Evolutionary conservation across 2,329 filamentous ascomycete species (phyloP).

Genomic region (Calonectria naviculata): DNA sequence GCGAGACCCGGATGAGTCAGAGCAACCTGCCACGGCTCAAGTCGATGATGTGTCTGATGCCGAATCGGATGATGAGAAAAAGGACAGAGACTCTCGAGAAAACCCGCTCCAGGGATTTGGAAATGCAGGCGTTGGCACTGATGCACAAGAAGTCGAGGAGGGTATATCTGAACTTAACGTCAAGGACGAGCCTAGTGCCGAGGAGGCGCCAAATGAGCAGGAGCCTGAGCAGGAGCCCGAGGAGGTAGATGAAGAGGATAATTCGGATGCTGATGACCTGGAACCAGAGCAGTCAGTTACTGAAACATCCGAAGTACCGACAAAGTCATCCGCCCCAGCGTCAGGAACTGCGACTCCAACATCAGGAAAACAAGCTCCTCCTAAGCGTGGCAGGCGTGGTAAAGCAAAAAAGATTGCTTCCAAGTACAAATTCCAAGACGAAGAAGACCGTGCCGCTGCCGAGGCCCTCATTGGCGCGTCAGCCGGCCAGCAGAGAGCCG

Average conservation of each 20-base stretch:
- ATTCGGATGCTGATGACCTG: constrained; percentile 35
- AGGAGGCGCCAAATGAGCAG: constrained; percentile 31
- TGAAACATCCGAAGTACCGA: constrained; percentile 32
- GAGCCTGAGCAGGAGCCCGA: constrained; percentile 44
- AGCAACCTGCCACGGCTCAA: constrained; percentile 35
- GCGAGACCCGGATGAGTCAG: constrained; percentile 34
- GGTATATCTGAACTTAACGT: constrained; percentile 39
- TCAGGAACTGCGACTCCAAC: constrained; percentile 22
- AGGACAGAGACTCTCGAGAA: constrained; percentile 44
- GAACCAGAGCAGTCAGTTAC: constrained; percentile 25
- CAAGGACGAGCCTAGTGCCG: constrained; percentile 29
- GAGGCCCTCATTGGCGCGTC: constrained; percentile 87
- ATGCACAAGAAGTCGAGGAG: constrained; percentile 39
- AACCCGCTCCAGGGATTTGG: constrained; percentile 50
- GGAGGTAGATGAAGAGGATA: constrained; percentile 28
- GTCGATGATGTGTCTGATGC: constrained; percentile 45
- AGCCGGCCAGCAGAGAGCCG: constrained; percentile 73
- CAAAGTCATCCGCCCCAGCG: constrained; percentile 14
- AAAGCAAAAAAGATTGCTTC: constrained; percentile 89
- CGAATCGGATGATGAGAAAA: constrained; percentile 47
- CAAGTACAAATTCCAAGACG: constrained; percentile 95
- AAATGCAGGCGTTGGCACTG: constrained; percentile 40
- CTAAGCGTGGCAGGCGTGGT: constrained; percentile 79
- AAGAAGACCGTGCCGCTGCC: constrained; percentile 87
- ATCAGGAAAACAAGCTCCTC: constrained; percentile 52